phyloP scores from a whole-genome alignment of 352 stramenopile genomes.

The Globisporangium yorkense region DNA sequence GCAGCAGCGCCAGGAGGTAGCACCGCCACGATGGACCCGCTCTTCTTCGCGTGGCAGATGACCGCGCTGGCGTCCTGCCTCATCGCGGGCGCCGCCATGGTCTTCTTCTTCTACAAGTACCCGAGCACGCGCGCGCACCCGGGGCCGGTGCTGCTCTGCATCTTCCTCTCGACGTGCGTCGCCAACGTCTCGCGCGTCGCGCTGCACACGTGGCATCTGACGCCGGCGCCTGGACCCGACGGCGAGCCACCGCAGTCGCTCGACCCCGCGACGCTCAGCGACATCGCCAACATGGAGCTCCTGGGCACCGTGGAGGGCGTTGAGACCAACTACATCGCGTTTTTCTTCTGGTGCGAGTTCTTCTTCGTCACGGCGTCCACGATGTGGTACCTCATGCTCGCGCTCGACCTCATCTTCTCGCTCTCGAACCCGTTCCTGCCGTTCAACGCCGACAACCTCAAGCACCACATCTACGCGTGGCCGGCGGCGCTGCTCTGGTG shows the following conservation, averaged over 20 bases:
- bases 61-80: constrained; percentile 50
- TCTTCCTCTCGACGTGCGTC: constrained; percentile 65
- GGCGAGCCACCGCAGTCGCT: neutral
- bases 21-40: constrained; percentile 31
- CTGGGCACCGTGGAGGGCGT: constrained; percentile 18
- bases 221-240: constrained; percentile 12
- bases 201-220: constrained; percentile 46
- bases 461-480: constrained; percentile 82
- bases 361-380: constrained; percentile 78
- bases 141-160: constrained; percentile 68
- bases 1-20: neutral
- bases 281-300: constrained; percentile 58
- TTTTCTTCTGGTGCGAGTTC: constrained; percentile 83
- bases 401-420: constrained; percentile 82
- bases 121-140: constrained; percentile 54
- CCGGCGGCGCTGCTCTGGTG: constrained; percentile 61
- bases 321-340: constrained; percentile 39
- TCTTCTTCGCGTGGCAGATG: constrained; percentile 76
- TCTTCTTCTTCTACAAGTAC: constrained; percentile 71
- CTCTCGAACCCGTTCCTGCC: constrained; percentile 83
- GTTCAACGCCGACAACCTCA: constrained; percentile 82
- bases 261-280: constrained; percentile 41
- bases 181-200: constrained; percentile 60
- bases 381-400: constrained; percentile 85
- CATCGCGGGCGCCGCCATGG: constrained; percentile 46